Conservation (phyloP, 2,329 filamentous ascomycete genomes). For the Coniochaeta ligniaria region DNA sequence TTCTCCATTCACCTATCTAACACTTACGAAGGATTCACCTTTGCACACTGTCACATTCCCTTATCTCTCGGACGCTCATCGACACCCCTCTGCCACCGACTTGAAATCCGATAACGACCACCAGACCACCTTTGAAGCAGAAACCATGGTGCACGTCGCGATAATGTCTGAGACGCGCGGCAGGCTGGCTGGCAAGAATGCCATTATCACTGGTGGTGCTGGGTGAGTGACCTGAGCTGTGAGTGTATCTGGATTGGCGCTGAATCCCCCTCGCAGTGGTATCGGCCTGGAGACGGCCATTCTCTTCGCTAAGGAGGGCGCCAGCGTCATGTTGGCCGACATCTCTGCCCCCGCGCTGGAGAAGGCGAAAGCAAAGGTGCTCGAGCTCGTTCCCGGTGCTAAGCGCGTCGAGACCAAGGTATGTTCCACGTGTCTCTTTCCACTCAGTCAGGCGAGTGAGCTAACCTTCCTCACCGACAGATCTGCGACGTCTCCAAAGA, state of each 20-base stretch:
- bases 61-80: neutral
- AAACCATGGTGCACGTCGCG: constrained; percentile 3
- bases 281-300: constrained; percentile 91
- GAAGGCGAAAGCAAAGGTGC: constrained; percentile 67
- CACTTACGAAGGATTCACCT: too few relatives aligned
- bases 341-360: constrained; percentile 73
- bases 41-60: neutral
- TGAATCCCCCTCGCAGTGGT: constrained; percentile 48
- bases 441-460: too few relatives aligned
- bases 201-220: constrained; percentile 75
- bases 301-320: constrained; percentile 83
- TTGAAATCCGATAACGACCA: neutral
- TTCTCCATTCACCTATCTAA: too few relatives aligned
- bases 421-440: constrained; percentile 5
- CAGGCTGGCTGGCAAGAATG: constrained; percentile 53
- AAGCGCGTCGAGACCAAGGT: constrained; percentile 54
- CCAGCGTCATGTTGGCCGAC: constrained; percentile 77
- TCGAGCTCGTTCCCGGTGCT: constrained; percentile 59
- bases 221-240: constrained; percentile 50
- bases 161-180: constrained; percentile 21
- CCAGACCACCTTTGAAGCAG: neutral
- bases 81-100: neutral
- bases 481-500: constrained; percentile 80
- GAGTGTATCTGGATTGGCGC: neutral
- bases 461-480: constrained; percentile 12